Evolutionary conservation across 1,284 basidiomycete species (phyloP), one percentile per base, ranked within the genome.

Genomic region (Pulveroboletus sp.): DNA sequence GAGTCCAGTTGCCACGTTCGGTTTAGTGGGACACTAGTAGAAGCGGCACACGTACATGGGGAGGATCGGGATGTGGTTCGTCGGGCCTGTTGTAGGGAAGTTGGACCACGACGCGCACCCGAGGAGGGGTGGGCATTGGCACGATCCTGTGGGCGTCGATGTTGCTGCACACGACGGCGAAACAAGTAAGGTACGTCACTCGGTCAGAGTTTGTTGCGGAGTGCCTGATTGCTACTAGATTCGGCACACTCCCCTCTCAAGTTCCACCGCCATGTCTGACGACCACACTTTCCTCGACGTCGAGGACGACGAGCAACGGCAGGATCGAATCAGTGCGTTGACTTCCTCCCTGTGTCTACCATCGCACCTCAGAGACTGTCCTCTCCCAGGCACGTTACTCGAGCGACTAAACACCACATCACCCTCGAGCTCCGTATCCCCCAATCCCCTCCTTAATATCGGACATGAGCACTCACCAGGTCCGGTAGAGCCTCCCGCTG

Each of bases 71-170:
- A 9, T 78, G 72, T 4, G 87, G 78, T 45, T 85, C 78, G 52
- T 89, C 86, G 20, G 90, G 88, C 46, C 89, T 80, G 67, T 89
- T 85, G 71, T 82, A 86, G 6, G 90, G 90, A 14, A 92, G 74
- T 58, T 88, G 80, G 35, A 92, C 83, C 29, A 92, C 83, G 33
- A 92, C 85, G 52, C 91, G 84, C 31, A 91, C 70, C 43, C 73
- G 67, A 17, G 75, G 73, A 33, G 67, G 62, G 14, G 57, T 54
- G 6, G 65, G 52, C 70, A 74, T 70, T 45, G 33, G 33, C 33
- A 15, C 25, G 51, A 29, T 40, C 28, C 45, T 31, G 40, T 43
- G 25, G 3, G n/a, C n/a, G 46, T 48, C 36, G 54, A 31, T 26
- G 26, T 20, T 50, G 47, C 24, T 22, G 25, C 44, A 31, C 44